phyloP scores from a whole-genome alignment of 2,329 filamentous ascomycete genomes.

The Clarireedia paspali region DNA sequence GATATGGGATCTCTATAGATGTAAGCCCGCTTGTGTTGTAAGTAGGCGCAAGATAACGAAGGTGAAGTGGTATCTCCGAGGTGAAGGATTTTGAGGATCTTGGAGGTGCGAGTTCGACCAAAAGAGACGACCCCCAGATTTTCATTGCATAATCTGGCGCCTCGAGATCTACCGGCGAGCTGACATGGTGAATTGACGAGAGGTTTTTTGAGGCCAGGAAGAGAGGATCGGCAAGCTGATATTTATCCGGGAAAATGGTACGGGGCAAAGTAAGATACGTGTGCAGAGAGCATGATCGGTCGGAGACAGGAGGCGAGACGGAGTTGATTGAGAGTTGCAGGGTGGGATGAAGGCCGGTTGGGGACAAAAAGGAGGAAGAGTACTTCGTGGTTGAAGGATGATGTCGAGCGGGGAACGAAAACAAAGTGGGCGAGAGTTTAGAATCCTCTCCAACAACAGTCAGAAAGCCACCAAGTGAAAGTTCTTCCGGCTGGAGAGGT shows the following conservation, averaged over 20 bases:
- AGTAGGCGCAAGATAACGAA: slow-evolving; percentile 69
- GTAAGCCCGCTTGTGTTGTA: slow-evolving; percentile 40
- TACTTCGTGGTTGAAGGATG: slow-evolving; percentile 50
- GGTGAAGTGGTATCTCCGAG: slow-evolving; percentile 70
- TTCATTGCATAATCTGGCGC: slow-evolving; percentile 74
- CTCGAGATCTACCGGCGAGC: slow-evolving; percentile 79
- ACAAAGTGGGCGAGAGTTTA: slow-evolving; percentile 67
- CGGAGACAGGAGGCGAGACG: slow-evolving; percentile 39
- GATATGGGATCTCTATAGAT: slow-evolving; percentile 62
- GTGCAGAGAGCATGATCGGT: slow-evolving; percentile 62
- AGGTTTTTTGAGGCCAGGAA: slow-evolving; percentile 80
- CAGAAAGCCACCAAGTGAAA: slow-evolving; percentile 71
- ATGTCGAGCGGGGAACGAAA: slow-evolving; percentile 78
- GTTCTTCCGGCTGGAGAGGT: slow-evolving; percentile 60
- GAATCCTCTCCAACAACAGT: slow-evolving; percentile 69
- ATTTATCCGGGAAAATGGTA: slow-evolving; percentile 75
- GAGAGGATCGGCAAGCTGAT: slow-evolving; percentile 69
- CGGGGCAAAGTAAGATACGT: slow-evolving; percentile 78
- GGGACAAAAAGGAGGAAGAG: slow-evolving; percentile 54
- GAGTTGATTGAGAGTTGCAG: slow-evolving; percentile 59
- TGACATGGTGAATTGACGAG: slow-evolving; percentile 56
- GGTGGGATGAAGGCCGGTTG: slow-evolving; percentile 77
- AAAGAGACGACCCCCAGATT: slow-evolving; percentile 70
- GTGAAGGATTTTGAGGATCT: slow-evolving; percentile 43
- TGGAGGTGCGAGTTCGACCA: slow-evolving; percentile 63